Conservation (phyloP, 768 basidiomycete species). For the Tulasnella sp. region DNA sequence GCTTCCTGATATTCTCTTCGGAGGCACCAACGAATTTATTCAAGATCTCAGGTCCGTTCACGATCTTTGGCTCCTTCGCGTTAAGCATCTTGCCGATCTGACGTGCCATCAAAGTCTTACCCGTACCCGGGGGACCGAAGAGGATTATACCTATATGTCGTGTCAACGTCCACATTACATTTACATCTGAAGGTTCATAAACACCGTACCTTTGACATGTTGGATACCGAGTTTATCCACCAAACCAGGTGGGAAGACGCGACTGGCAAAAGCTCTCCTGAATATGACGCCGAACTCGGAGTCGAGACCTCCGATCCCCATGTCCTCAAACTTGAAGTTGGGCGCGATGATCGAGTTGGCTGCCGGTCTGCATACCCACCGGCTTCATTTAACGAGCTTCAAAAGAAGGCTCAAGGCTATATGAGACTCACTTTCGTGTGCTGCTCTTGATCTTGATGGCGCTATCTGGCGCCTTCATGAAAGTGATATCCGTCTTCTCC, state of each 20-base stretch:
- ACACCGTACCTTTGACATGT: slow-evolving; percentile 88
- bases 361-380: slow-evolving; percentile 47
- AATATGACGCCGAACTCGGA: slow-evolving; percentile 93
- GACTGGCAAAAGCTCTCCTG: slow-evolving; percentile 94
- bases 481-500: slow-evolving; percentile 83
- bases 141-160: slow-evolving; percentile 69
- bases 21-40: slow-evolving; percentile 96
- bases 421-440: slow-evolving; percentile 60
- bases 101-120: slow-evolving; percentile 94
- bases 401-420: background rate
- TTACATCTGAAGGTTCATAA: background rate
- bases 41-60: slow-evolving; percentile 95
- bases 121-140: slow-evolving; percentile 94
- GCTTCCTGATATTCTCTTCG: slow-evolving; percentile 95
- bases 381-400: background rate
- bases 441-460: slow-evolving; percentile 85
- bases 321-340: slow-evolving; percentile 99
- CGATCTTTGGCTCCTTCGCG: slow-evolving; percentile 93
- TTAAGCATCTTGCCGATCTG: slow-evolving; percentile 99
- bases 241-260: slow-evolving; percentile 94
- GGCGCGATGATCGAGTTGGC: slow-evolving; percentile 93
- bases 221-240: slow-evolving; percentile 97
- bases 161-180: background rate
- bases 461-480: slow-evolving; percentile 74
- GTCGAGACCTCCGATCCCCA: slow-evolving; percentile 98